A percentile compares a stretch with the other conserved stretches of the same genome.
These are phyloP conservation scores for Plasmopara muralis DNA, from an alignment of 352 stramenopile genomes.

Conservation along the genomic window DNA sequence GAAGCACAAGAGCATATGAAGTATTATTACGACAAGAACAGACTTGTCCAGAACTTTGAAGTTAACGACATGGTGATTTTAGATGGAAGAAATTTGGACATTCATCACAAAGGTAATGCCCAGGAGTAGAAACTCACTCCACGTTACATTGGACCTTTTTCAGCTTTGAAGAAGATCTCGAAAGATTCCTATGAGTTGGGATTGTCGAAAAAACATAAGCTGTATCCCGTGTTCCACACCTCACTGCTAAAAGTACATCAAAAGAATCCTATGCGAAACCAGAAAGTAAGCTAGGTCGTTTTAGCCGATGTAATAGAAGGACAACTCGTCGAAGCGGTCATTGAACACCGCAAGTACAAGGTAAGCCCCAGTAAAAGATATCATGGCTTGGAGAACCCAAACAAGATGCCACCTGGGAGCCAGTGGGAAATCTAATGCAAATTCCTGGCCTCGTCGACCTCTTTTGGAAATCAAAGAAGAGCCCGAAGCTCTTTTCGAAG, in stretches of 20 bases:
- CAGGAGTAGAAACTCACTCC: slow-evolving; percentile 1
- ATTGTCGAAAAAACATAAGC: neutral
- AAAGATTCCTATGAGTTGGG: slow-evolving; percentile 1
- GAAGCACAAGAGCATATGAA: no score
- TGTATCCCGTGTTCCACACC: slow-evolving; percentile 1
- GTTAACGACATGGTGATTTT: slow-evolving; percentile 11
- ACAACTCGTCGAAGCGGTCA: neutral
- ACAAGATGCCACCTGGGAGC: neutral
- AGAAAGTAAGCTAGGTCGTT: neutral
- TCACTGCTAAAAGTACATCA: neutral
- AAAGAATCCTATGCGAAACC: neutral
- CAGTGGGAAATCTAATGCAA: neutral
- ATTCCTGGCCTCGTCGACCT: slow-evolving; percentile 1
- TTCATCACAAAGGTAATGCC: no score
- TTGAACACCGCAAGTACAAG: neutral
- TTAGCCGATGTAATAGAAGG: slow-evolving; percentile 1
- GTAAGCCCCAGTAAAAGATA: neutral
- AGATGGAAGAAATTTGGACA: no score
- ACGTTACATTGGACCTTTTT: slow-evolving; percentile 6
- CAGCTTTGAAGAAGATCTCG: slow-evolving; percentile 2
- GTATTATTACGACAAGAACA: no score
- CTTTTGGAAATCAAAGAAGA: neutral
- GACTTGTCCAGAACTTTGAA: no score
- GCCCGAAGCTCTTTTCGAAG: neutral
- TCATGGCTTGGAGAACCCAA: neutral